Evolutionary conservation across 2,329 filamentous ascomycete species (phyloP), one percentile per base, ranked within the genome.

Genomic region (Xylariomycetidae sp.): DNA sequence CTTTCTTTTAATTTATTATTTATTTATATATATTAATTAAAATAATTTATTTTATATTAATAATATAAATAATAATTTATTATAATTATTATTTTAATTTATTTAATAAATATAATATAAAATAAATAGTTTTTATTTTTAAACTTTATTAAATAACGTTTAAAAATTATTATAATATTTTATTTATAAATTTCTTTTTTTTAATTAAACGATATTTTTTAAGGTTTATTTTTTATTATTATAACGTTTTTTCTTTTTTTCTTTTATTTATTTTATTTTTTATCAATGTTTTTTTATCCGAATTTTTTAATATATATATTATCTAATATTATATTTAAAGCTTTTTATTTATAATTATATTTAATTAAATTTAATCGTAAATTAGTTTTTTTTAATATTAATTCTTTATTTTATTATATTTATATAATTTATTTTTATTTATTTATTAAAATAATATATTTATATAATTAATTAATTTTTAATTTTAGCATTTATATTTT

Each of bases 391-490:
- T 16, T 4, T 27, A 11, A 15, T 16, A n/a, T n/a, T n/a, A n/a
- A n/a, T n/a, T n/a, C n/a, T n/a, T n/a, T n/a, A n/a, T n/a, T n/a
- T n/a, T n/a, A n/a, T n/a, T n/a, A n/a, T n/a, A n/a, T n/a, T n/a
- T n/a, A 23, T 8, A 23, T 23, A 23, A 8, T 23, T 8, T 23
- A n/a, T 8, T 23, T 23, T 8, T 8, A 8, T 8, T 8, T 23
- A 23, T 23, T 8, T 23, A 23, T 8, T 8, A 23, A n/a, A n/a
- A 8, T 8, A n/a, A n/a, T n/a, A 23, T 8, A 23, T 8, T 8
- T 28, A 28, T 9, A 9, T 33, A 33, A 33, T 22, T 25, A 6
- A 32, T 32, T 12, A 32, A 15, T 32, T 8, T n/a, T 13, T 25
- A 13, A 25, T 2, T 4, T 11, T 22, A 32, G 9, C 4, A 32